Conservation (phyloP, 2,329 filamentous ascomycete species). For the Penicillium frequentans region DNA sequence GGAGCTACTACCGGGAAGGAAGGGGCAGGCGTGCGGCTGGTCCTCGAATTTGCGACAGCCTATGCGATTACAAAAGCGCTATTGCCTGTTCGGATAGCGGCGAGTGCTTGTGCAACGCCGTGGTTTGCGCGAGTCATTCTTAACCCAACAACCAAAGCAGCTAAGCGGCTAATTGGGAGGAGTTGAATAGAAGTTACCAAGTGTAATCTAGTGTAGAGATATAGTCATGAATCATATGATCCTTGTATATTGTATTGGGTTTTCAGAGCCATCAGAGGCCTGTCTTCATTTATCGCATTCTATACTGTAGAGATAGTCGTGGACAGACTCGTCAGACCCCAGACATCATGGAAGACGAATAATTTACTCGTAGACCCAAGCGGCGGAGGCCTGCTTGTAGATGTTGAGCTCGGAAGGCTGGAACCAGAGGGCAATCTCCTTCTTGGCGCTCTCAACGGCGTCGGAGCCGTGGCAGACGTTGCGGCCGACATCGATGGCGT, state of each 20-base stretch:
- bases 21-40: slow-evolving; percentile 51
- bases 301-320: slow-evolving; percentile 15
- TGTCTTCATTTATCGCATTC: slow-evolving; percentile 15
- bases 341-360: slow-evolving; percentile 19
- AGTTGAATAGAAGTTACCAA: slow-evolving; percentile 1
- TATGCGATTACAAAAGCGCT: slow-evolving; percentile 88
- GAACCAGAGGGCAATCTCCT: slow-evolving; percentile 99
- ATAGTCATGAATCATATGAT: slow-evolving; percentile 16
- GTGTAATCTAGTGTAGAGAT: background rate
- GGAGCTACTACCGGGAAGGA: slow-evolving; percentile 27
- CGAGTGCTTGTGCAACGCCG: slow-evolving; percentile 85
- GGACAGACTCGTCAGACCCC: slow-evolving; percentile 12
- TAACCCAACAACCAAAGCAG: slow-evolving; percentile 44
- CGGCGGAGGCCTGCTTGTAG: slow-evolving; percentile 81
- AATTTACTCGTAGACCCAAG: slow-evolving; percentile 90
- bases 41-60: slow-evolving; percentile 76
- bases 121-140: slow-evolving; percentile 78
- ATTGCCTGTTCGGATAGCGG: slow-evolving; percentile 71
- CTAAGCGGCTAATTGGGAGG: slow-evolving; percentile 41
- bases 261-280: slow-evolving; percentile 15
- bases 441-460: slow-evolving; percentile 97
- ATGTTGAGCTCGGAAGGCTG: slow-evolving; percentile 77
- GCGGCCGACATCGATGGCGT: slow-evolving; percentile 84
- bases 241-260: slow-evolving; percentile 12
- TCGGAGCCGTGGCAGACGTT: slow-evolving; percentile 99